phyloP scores from a whole-genome alignment of 192 early-diverging fungal genomes.

The Coemansia sp. region DNA sequence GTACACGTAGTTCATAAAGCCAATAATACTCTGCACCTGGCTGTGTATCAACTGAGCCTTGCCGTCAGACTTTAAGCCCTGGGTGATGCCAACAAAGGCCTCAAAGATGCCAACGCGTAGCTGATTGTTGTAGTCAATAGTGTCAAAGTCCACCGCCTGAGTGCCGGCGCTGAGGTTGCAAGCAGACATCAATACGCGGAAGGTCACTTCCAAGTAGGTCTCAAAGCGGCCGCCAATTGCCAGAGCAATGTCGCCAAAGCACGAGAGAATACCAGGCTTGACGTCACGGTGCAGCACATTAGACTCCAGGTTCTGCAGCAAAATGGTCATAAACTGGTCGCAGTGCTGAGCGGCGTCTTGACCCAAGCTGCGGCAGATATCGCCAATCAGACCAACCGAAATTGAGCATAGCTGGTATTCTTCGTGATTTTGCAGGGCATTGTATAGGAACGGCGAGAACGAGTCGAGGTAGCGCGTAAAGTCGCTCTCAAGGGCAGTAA shows the following conservation, averaged over 20 bases:
- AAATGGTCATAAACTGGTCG: slow-evolving; percentile 78
- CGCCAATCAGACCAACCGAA: slow-evolving; percentile 95
- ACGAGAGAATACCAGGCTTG: slow-evolving; percentile 91
- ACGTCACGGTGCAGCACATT: slow-evolving; percentile 79
- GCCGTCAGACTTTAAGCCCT: slow-evolving; percentile 80
- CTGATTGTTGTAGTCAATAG: slow-evolving; percentile 82
- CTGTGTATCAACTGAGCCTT: slow-evolving; percentile 63
- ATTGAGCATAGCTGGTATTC: slow-evolving; percentile 92
- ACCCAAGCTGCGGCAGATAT: slow-evolving; percentile 88
- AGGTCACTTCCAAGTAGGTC: slow-evolving; percentile 74
- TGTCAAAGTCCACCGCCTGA: slow-evolving; percentile 64
- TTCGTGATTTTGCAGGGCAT: slow-evolving; percentile 83
- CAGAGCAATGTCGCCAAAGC: slow-evolving; percentile 97
- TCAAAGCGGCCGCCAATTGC: slow-evolving; percentile 88
- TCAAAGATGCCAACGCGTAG: slow-evolving; percentile 90
- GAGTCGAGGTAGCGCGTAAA: slow-evolving; percentile 87
- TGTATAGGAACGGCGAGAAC: slow-evolving; percentile 79
- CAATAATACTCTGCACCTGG: slow-evolving; percentile 71
- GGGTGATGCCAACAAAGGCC: slow-evolving; percentile 94
- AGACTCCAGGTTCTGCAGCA: slow-evolving; percentile 77
- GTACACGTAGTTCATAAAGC: slow-evolving; percentile 71
- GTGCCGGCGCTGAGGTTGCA: slow-evolving; percentile 63
- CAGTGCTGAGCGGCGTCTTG: slow-evolving; percentile 71
- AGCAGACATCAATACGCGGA: slow-evolving; percentile 87
- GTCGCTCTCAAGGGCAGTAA: slow-evolving; percentile 74